phyloP scores from a whole-genome alignment of 2,329 filamentous ascomycete genomes.

The Fusarium torulosum region DNA sequence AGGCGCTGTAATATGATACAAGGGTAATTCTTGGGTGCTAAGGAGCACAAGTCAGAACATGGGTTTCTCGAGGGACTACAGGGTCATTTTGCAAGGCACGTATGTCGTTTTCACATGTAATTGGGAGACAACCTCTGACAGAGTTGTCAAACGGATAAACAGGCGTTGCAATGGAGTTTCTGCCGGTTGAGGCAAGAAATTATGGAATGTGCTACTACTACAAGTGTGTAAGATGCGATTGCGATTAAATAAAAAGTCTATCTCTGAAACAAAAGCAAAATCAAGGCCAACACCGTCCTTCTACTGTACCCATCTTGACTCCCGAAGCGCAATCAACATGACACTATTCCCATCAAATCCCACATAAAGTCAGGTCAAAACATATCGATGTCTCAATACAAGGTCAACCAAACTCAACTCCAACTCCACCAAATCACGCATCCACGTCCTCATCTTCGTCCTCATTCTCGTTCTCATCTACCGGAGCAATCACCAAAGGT shows the following conservation, averaged over 20 bases:
- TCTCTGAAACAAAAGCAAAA: neutral
- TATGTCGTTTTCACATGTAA: conserved; percentile 35
- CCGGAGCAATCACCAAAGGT: too few species aligned
- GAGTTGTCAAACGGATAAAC: conserved; percentile 35
- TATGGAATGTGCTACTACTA: neutral
- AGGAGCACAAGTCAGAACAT: conserved; percentile 1
- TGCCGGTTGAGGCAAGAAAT: neutral
- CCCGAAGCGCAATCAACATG: neutral
- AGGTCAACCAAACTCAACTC: neutral
- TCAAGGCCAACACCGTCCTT: too few species aligned
- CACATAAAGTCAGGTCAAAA: neutral
- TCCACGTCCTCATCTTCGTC: neutral
- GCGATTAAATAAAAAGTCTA: neutral
- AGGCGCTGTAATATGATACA: conserved; percentile 59
- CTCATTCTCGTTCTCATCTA: neutral
- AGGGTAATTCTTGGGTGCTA: neutral
- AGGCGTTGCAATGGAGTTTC: conserved; percentile 33
- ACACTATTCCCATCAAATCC: neutral
- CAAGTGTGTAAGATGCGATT: conserved; percentile 3
- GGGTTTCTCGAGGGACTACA: conserved; percentile 7
- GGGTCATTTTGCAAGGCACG: conserved; percentile 27
- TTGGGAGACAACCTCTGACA: conserved; percentile 22
- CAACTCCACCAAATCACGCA: neutral
- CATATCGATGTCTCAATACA: neutral
- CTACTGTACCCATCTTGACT: neutral